Evolutionary conservation across 371 early-diverging fungal species (phyloP).

Genomic region (Fennellomyces sp.): DNA sequence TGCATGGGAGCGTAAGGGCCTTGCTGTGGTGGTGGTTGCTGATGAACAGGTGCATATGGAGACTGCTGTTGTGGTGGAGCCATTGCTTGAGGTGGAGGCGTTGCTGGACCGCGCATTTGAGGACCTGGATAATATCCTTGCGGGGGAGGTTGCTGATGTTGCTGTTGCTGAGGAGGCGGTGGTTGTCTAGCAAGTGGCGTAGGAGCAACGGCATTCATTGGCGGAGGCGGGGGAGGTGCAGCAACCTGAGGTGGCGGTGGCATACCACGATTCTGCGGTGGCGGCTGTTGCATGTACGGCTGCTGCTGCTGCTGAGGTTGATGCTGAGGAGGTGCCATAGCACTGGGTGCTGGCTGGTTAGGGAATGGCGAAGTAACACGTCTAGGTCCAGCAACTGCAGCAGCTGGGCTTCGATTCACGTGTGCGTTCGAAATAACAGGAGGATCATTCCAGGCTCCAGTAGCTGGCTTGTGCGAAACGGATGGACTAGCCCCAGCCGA

Average conservation of each 20-base stretch:
- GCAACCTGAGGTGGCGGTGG: conserved; percentile 13
- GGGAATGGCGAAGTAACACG: conserved; percentile 54
- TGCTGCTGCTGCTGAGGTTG: conserved; percentile 18
- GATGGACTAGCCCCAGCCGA: conserved; percentile 31
- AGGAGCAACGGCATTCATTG: conserved; percentile 39
- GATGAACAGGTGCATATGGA: conserved; percentile 2
- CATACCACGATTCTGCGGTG: conserved; percentile 11
- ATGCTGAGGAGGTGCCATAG: conserved; percentile 20
- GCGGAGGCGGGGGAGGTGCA: conserved; percentile 35
- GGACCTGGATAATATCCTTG: background rate
- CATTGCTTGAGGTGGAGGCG: conserved; percentile 7
- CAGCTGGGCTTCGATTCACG: conserved; percentile 29
- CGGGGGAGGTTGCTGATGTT: background rate
- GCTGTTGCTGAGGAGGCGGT: conserved; percentile 3
- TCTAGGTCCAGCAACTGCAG: conserved; percentile 22
- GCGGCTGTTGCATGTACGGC: conserved; percentile 14
- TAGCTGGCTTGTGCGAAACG: conserved; percentile 31
- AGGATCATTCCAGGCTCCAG: conserved; percentile 66
- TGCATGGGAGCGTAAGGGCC: conserved; percentile 2
- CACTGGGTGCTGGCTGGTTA: conserved; percentile 38
- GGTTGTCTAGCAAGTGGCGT: conserved; percentile 18
- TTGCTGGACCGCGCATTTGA: background rate
- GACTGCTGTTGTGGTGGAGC: background rate
- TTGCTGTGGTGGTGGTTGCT: conserved; percentile 8
- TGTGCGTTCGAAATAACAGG: conserved; percentile 36